Percentiles rank a stretch among this genome's conserved stretches.
Evolutionary conservation across 2,329 filamentous ascomycete species (phyloP).

Genomic region (Phialocephala subalpina): DNA sequence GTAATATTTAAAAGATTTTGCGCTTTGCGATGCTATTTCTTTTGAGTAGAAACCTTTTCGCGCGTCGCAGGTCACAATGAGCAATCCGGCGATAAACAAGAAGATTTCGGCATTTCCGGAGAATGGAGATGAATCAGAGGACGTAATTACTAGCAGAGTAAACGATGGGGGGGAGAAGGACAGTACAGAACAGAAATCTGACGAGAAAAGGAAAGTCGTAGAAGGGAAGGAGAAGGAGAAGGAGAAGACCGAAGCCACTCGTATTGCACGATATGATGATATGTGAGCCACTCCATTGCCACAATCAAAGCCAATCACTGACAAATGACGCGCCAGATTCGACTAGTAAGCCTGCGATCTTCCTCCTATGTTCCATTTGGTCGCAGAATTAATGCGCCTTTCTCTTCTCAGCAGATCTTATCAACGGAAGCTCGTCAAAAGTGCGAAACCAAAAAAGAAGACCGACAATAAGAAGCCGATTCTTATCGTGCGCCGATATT

Average conservation of each 20-base stretch:
- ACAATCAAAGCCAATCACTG: neutral
- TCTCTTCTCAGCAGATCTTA: neutral
- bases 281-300: neutral
- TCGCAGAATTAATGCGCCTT: neutral
- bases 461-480: neutral
- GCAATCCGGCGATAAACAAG: neutral
- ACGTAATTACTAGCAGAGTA: neutral
- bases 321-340: neutral
- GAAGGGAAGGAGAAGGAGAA: neutral
- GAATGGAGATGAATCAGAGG: neutral
- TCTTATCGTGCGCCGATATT: neutral
- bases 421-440: constrained; percentile 1
- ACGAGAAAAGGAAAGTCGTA: neutral
- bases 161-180: neutral
- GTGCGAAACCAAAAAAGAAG: neutral
- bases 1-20: neutral
- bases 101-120: neutral
- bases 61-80: neutral
- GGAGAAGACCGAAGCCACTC: neutral
- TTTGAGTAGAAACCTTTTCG: neutral
- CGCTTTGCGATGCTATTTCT: neutral
- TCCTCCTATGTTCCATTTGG: neutral
- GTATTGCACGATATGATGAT: neutral
- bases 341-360: neutral
- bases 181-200: neutral